phyloP scores from a whole-genome alignment of 2,329 filamentous ascomycete genomes.

The Pyrenophora seminiperda region DNA sequence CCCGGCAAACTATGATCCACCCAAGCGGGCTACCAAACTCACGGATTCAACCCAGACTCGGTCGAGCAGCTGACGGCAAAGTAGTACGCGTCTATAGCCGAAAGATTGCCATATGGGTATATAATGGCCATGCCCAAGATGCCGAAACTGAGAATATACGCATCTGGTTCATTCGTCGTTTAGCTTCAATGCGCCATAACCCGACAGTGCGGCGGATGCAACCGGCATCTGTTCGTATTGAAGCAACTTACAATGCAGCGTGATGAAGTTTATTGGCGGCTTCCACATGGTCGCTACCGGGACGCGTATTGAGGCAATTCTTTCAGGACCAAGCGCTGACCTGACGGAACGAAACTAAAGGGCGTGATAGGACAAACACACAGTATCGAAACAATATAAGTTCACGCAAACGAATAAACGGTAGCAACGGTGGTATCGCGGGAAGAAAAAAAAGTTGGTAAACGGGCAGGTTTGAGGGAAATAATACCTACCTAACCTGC shows the following conservation, averaged over 20 bases:
- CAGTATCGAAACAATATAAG: no score
- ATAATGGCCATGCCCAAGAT: constrained; percentile 80
- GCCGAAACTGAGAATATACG: constrained; percentile 76
- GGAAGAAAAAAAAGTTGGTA: no score
- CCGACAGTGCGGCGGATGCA: neutral
- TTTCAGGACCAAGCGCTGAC: no score
- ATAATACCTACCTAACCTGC: no score
- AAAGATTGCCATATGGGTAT: constrained; percentile 66
- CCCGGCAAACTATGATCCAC: no score
- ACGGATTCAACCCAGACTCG: constrained; percentile 90
- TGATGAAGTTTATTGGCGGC: constrained; percentile 69
- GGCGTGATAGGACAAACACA: no score
- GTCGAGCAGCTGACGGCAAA: constrained; percentile 83
- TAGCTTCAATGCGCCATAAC: neutral
- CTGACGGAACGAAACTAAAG: neutral
- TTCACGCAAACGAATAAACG: no score
- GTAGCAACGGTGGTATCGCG: no score
- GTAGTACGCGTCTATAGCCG: constrained; percentile 87
- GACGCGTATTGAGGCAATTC: neutral
- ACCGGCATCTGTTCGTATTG: neutral
- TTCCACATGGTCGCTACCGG: constrained; percentile 12
- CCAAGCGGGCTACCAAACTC: constrained; percentile 13
- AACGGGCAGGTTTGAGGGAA: no score
- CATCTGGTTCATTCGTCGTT: constrained; percentile 58
- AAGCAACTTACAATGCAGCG: constrained; percentile 68